Evolutionary conservation across 176 grass and related monocot genomes (phyloP).

Genomic region (Secale cereale): DNA sequence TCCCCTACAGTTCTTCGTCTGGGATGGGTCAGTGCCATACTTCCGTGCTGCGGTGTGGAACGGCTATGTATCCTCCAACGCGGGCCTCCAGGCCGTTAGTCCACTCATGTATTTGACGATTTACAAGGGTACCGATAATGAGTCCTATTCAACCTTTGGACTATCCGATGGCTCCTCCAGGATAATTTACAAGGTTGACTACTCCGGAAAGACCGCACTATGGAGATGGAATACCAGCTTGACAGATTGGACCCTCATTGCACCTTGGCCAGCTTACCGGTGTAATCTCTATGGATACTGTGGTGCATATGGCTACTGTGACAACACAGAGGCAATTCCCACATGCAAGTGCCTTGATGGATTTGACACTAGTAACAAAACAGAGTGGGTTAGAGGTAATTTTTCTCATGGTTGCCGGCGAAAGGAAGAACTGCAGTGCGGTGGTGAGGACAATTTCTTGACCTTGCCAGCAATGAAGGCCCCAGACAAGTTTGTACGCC

Average conservation of each 20-base stretch:
- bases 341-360: constrained; percentile 29
- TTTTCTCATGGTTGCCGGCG: constrained; percentile 17
- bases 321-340: not conserved
- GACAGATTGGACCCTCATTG: not conserved
- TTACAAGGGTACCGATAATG: not conserved
- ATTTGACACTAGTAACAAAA: not conserved
- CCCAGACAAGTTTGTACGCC: not conserved
- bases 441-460: not conserved
- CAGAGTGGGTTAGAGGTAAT: not conserved
- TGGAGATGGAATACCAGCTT: not conserved
- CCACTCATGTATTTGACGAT: not conserved
- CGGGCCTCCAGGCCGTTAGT: not conserved
- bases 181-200: not conserved
- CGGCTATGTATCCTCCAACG: not conserved
- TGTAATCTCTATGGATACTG: constrained; percentile 21
- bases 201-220: not conserved
- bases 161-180: constrained; percentile 1
- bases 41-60: not conserved
- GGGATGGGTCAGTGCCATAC: constrained; percentile 9
- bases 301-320: not conserved
- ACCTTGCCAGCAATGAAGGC: not conserved
- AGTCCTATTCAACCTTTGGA: constrained; percentile 13
- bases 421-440: not conserved
- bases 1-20: not conserved
- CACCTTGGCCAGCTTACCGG: rapidly evolving